Base-by-base conservation (phyloP, 129 eudicot species). In the Silybum marianum region DNA sequence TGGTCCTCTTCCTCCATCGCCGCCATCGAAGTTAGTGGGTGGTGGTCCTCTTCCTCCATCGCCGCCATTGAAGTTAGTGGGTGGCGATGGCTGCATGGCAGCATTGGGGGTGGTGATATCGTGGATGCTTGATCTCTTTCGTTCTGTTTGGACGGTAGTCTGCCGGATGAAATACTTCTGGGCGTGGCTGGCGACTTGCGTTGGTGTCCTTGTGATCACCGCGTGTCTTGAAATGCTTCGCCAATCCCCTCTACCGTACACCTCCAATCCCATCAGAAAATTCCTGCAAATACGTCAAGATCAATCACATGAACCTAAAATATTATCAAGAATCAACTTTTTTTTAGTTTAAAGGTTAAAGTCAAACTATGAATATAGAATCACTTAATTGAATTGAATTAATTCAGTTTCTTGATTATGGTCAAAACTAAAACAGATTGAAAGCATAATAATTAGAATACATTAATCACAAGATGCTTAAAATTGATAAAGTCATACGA, bases 51-150 rank as follows among this genome's bases (percentile, higher is more conserved):
- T 54, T 54, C 22, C 63, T 54, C 63, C 63, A 0, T 16, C 7
- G 2, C 7, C 63, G 22, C 19, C 63, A 0, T 54, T 0, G 63
- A 54, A 54, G 6, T 7, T 58, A n/a, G 66, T 18, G 8, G 23
- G 6, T 58, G 66, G 0, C 21, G 66, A 77, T 4, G 84, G 72
- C n/a, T 80, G 84, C 46, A 79, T 72, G 6, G 77, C n/a, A 7
- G 82, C 86, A 28, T 36, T 48, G 4, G 80, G 21, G 19, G 86
- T 62, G 12, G 89, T 86, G 70, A 86, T 86, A 51, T 86, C 89
- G 22, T 83, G 89, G 38, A 86, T 86, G 82, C 89, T 86, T 13
- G 89, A 78, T 70, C 89, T 86, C 71, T 86, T 86, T 16, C 89
- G 16, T 65, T 86, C 85, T 71, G 83, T 58, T 3, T 6, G n/a